Evolutionary conservation across 2,329 filamentous ascomycete species (phyloP).

Genomic region (Sporothrix brunneoviolacea): DNA sequence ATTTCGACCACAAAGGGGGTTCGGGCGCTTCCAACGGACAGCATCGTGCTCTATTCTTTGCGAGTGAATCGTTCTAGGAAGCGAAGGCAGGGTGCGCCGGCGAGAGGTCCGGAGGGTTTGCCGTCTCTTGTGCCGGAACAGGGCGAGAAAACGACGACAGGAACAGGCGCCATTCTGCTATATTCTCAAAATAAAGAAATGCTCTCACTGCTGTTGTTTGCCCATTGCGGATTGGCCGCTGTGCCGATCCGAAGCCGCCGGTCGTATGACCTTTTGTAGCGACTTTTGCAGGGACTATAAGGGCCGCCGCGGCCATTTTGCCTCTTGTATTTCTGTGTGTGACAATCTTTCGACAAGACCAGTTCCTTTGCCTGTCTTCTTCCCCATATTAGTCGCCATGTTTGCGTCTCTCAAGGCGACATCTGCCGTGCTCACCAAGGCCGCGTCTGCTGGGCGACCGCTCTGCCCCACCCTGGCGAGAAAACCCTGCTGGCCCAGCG

Average conservation of each 20-base stretch:
- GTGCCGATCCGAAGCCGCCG: too few relatives aligned
- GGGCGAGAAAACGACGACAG: neutral
- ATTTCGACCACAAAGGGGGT: neutral
- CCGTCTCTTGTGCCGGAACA: too few relatives aligned
- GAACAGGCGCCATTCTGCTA: constrained; percentile 10
- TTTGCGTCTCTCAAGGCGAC: too few relatives aligned
- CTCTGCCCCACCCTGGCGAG: constrained; percentile 12
- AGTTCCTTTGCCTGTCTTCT: neutral
- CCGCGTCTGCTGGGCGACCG: neutral
- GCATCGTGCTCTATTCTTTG: neutral
- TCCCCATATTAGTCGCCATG: too few relatives aligned
- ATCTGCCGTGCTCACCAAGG: constrained; percentile 34
- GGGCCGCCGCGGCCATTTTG: too few relatives aligned
- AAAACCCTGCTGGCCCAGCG: constrained; percentile 17
- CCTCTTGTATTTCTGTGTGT: too few relatives aligned
- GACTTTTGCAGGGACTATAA: too few relatives aligned
- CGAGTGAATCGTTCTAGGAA: too few relatives aligned
- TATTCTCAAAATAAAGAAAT: constrained; percentile 10
- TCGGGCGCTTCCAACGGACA: constrained; percentile 7
- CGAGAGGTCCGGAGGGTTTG: too few relatives aligned
- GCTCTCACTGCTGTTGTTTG: neutral
- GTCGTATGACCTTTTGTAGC: too few relatives aligned
- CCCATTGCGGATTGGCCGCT: neutral
- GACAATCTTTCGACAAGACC: neutral
- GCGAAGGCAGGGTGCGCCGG: neutral